Evolutionary conservation across 2,329 filamentous ascomycete species (phyloP), one percentile per base, ranked within the genome.

Genomic region (Trichoderma sp.): DNA sequence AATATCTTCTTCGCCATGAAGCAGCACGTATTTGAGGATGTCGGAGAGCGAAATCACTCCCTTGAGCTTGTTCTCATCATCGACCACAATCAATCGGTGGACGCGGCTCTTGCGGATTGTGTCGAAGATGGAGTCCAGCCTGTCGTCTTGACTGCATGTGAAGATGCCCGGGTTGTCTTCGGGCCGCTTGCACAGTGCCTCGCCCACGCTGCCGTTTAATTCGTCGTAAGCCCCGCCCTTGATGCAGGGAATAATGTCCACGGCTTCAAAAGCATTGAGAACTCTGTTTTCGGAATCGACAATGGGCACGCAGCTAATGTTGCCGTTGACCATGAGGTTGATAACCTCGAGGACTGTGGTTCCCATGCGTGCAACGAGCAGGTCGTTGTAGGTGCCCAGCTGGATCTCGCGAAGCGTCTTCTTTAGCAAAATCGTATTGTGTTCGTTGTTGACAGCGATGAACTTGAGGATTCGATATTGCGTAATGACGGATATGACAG

Each of bases 381-480:
- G 84, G 75, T 93, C 88, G 26, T 87, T 84, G 81, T 97, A 98
- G 1, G 94, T 95, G 66, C 96, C 97, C 9, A 99, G 86, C 30
- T 90, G 89, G 70, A 98, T 88, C 74, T 98, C 94, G 73, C 90
- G 89, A 71, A 99, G 86, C 11, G 94, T 91, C 83, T 97, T 98
- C 79, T 93, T 93, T 73, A 99, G 84, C 79, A 94, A 89, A 77
- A 97, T 92, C 5, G 95, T 98, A 79, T 97, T 93, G 76, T 91
- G 90, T 78, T 91, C 89, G 76, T 89, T 89, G 82, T 99, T 99
- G 82, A 99, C 95, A 12, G 96, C 95, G 74, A 99, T 97, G 81
- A 99, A 99, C 81, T 99, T 99, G 75, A 99, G 89, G 76, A 99
- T 98, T 72, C 97, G 92, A 82, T 99, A 99, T 82, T 99, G 96